Evolutionary conservation across 2,329 filamentous ascomycete genomes (phyloP), one percentile per base, ranked within the genome.

Genomic region (Penicillium oxalicum): DNA sequence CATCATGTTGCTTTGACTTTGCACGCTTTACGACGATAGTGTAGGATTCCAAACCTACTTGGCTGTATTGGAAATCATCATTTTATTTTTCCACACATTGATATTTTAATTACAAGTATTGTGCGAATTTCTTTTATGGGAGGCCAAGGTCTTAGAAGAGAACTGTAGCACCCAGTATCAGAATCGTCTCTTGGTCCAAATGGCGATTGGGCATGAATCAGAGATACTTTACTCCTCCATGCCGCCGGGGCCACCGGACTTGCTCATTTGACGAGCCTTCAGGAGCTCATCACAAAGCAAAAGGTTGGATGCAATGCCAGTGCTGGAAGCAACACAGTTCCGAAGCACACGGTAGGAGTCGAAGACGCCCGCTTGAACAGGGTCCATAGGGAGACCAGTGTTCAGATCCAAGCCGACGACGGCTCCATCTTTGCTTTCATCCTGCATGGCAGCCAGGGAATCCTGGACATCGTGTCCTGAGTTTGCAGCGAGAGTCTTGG

Each of bases 381-480:
- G 93, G 65, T 97, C 93, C 91, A 97, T 97, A 2, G 91, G 86
- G 65, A 93, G 84, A 51, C 93, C 93, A 5, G 88, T 90, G 43
- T 84, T 79, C 48, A 98, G 77, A 67, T 97, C 87, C 55, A 98
- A 75, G 18, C 93, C 93, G 49, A 93, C 90, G 37, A 88, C 72
- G 60, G 93, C 88, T 49, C 91, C 91, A 32, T 96, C 87, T 6
- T 78, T 76, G 58, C 87, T 78, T 71, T 95, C 91, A 62, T 96
- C 90, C 67, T 95, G 88, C 49, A 98, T 76, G 36, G 80, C 80
- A 45, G 91, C 90, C 65, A 98, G 76, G 58, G 90, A 86, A 74
- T 98, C 93, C 73, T 98, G 93, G 54, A 98, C 88, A 65, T 98
- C 93, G 62, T 95, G 91, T 51, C 93, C 93, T 45, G 89, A 89